Conservation (phyloP, 129 eudicot species). For the Saposhnikovia divaricata region DNA sequence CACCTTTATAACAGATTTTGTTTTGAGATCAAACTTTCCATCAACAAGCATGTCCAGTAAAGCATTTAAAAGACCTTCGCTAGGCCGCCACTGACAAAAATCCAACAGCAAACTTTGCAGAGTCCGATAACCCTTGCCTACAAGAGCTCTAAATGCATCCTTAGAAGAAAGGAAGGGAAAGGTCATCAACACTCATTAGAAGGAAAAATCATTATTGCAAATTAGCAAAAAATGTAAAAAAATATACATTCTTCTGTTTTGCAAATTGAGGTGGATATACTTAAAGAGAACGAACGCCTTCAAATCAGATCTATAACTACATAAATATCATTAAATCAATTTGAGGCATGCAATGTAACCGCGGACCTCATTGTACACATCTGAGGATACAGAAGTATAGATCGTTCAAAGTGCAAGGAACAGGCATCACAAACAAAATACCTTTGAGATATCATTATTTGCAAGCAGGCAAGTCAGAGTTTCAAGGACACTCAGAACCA, state of each 20-base stretch:
- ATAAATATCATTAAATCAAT: not conserved
- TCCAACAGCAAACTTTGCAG: conserved; percentile 83
- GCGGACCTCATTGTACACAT: not conserved
- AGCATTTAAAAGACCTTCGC: conserved; percentile 67
- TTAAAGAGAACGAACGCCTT: not conserved
- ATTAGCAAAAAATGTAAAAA: not conserved
- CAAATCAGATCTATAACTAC: not conserved
- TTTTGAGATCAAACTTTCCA: conserved; percentile 81
- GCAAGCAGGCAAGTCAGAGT: conserved; percentile 77
- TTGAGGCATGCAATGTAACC: not conserved
- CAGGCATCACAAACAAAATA: conserved; percentile 21
- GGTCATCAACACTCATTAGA: not conserved
- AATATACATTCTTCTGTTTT: too few relatives aligned
- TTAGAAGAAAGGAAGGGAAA: conserved; percentile 6
- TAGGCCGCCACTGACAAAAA: conserved; percentile 69
- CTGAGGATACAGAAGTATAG: not conserved
- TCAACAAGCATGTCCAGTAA: conserved; percentile 95
- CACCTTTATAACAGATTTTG: conserved; percentile 62
- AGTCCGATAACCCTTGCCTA: conserved; percentile 82
- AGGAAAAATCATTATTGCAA: not conserved
- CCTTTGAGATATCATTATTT: conserved; percentile 84
- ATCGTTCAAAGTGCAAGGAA: not conserved
- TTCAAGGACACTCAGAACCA: conserved; percentile 76
- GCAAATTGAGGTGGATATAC: too few relatives aligned
- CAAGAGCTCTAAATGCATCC: conserved; percentile 92